A percentile compares a stretch with the other conserved stretches of the same genome.
Conservation (phyloP, 768 basidiomycete species). For the Rubroboletus pulcherrimus region DNA sequence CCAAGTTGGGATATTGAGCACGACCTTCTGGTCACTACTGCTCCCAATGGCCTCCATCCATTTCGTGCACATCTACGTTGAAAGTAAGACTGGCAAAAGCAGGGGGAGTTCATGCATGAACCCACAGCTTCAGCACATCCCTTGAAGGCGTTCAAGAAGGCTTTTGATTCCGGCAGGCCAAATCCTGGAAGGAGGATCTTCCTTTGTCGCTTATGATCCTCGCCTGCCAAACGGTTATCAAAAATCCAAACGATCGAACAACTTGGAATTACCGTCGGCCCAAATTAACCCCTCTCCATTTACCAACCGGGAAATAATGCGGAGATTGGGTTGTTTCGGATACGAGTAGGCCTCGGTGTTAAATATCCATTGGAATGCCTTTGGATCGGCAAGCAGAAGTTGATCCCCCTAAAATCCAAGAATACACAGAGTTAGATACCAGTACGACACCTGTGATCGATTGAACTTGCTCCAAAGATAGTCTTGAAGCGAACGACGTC, state of each 20-base stretch:
- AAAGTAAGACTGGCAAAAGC: neutral
- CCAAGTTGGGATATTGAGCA: constrained; percentile 27
- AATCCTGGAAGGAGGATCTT: constrained; percentile 56
- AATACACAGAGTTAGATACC: constrained; percentile 5
- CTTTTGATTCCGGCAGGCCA: constrained; percentile 47
- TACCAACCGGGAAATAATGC: constrained; percentile 11
- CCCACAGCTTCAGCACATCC: constrained; percentile 30
- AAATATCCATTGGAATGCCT: constrained; percentile 40
- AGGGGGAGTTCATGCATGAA: neutral
- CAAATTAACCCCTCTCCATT: constrained; percentile 36
- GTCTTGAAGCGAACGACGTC: constrained; percentile 27
- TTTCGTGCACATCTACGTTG: constrained; percentile 18
- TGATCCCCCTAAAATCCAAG: constrained; percentile 36
- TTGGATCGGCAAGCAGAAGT: constrained; percentile 46
- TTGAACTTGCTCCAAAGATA: constrained; percentile 23
- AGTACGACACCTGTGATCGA: neutral
- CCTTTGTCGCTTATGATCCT: constrained; percentile 51
- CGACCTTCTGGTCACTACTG: constrained; percentile 6
- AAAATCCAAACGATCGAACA: constrained; percentile 6
- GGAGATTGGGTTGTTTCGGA: constrained; percentile 32
- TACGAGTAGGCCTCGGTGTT: constrained; percentile 43
- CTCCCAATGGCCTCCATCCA: constrained; percentile 22
- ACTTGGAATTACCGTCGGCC: constrained; percentile 36
- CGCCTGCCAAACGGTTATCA: constrained; percentile 19
- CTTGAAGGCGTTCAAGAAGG: constrained; percentile 48